A percentile compares a stretch with the other conserved stretches of the same genome.
phyloP scores from a whole-genome alignment of 352 stramenopile genomes.

The Globisporangium camurandrum region DNA sequence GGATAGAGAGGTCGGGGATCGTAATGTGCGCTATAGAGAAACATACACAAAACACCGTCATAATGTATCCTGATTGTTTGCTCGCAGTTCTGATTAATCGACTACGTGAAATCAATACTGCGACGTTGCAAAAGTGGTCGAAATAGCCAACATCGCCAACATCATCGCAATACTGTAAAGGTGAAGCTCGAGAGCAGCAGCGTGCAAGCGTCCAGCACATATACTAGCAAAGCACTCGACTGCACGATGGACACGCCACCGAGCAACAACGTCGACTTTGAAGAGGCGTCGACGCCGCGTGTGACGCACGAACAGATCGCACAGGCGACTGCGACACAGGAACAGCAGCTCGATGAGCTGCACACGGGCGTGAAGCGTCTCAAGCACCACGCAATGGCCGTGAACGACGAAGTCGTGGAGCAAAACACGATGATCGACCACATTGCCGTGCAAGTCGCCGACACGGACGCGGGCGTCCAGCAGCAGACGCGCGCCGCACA shows the following conservation, averaged over 20 bases:
- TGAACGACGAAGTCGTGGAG: slow-evolving; percentile 47
- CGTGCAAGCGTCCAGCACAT: too few relatives aligned
- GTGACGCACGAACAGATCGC: slow-evolving; percentile 44
- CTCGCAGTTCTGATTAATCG: too few relatives aligned
- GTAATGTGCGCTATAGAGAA: too few relatives aligned
- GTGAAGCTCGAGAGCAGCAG: too few relatives aligned
- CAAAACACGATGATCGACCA: slow-evolving; percentile 61
- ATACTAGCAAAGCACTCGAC: background rate
- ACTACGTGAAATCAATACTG: too few relatives aligned
- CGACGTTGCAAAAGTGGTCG: too few relatives aligned
- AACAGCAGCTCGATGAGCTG: slow-evolving; percentile 50
- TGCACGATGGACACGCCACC: slow-evolving; percentile 8
- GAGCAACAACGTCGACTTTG: slow-evolving; percentile 38
- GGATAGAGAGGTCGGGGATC: too few relatives aligned
- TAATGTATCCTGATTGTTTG: too few relatives aligned
- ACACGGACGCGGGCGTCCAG: slow-evolving; percentile 33
- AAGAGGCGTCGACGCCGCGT: slow-evolving; percentile 38
- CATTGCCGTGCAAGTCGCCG: slow-evolving; percentile 32
- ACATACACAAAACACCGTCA: too few relatives aligned
- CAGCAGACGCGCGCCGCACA: slow-evolving; percentile 43
- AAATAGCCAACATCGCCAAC: too few relatives aligned
- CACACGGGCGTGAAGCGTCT: slow-evolving; percentile 41
- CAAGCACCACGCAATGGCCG: slow-evolving; percentile 41
- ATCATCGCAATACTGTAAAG: too few relatives aligned
- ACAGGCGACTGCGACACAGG: slow-evolving; percentile 36